Evolutionary conservation across 2,329 filamentous ascomycete species (phyloP).

Genomic region (Xylariomycetidae sp.): DNA sequence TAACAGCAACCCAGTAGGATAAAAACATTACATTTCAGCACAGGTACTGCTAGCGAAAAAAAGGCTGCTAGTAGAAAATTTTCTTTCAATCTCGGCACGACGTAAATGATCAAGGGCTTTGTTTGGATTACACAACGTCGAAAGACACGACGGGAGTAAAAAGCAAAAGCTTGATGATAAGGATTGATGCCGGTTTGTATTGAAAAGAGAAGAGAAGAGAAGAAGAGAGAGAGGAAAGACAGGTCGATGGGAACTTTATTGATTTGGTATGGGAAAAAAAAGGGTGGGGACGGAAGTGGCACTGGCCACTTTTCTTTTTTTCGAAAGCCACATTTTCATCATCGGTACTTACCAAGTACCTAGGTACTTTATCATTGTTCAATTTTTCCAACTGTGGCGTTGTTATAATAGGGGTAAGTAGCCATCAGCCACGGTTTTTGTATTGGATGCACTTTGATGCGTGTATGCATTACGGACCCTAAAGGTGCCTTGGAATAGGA

Average conservation of each 20-base stretch:
- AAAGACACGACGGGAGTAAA: too few species aligned
- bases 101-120: slow-evolving; percentile 84
- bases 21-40: slow-evolving; percentile 37
- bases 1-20: slow-evolving; percentile 79
- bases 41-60: slow-evolving; percentile 97
- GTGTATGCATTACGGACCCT: neutral
- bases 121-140: too few species aligned
- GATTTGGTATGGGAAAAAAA: slow-evolving; percentile 2
- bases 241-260: slow-evolving; percentile 3
- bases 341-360: neutral
- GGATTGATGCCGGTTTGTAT: slow-evolving; percentile 68
- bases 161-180: slow-evolving; percentile 80
- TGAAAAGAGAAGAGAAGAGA: slow-evolving; percentile 30
- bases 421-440: neutral
- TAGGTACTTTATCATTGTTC: neutral
- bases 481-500: too few species aligned
- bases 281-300: too few species aligned
- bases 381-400: neutral
- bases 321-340: too few species aligned
- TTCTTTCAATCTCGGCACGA: slow-evolving; percentile 76
- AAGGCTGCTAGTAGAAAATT: slow-evolving; percentile 60
- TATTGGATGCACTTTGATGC: neutral
- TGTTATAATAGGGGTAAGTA: neutral
- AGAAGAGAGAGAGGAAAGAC: slow-evolving; percentile 22
- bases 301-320: too few species aligned